These are phyloP conservation scores for Puccinia polysora DNA, from an alignment of 1,284 basidiomycete genomes.

Conservation along the genomic window DNA sequence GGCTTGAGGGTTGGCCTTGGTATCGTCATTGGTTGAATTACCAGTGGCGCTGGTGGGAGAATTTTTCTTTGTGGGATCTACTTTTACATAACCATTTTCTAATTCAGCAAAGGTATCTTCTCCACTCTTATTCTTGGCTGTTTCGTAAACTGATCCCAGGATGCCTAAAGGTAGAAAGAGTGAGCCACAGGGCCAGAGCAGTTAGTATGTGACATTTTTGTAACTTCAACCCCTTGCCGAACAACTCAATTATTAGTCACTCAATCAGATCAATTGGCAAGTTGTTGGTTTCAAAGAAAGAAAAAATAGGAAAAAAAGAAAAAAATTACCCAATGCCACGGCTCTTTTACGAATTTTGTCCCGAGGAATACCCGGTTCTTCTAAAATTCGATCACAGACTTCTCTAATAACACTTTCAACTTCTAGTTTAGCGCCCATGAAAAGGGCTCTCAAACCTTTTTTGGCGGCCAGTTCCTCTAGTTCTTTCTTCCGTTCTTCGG, in stretches of 20 bases:
- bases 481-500: slow-evolving; percentile 77
- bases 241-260: neutral
- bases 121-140: slow-evolving; percentile 38
- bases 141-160: slow-evolving; percentile 37
- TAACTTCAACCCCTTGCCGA: too few species aligned
- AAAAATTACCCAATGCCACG: slow-evolving; percentile 36
- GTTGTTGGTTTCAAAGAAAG: neutral
- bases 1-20: neutral
- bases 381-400: slow-evolving; percentile 79
- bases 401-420: slow-evolving; percentile 89
- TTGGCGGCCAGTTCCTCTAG: slow-evolving; percentile 95
- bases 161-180: slow-evolving; percentile 19
- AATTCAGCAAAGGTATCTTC: slow-evolving; percentile 35
- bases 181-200: neutral
- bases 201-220: slow-evolving; percentile 4
- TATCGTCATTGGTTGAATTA: neutral
- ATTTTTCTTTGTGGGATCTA: slow-evolving; percentile 35
- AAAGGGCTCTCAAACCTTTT: slow-evolving; percentile 59
- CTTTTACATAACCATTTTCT: slow-evolving; percentile 43
- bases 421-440: slow-evolving; percentile 79
- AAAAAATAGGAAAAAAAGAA: too few species aligned
- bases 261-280: neutral
- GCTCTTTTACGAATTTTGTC: slow-evolving; percentile 36
- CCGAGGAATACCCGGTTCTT: slow-evolving; percentile 51
- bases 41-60: neutral